Base-by-base conservation (phyloP, 164 flowering plant genomes). In the Paratinospora sagittata region DNA sequence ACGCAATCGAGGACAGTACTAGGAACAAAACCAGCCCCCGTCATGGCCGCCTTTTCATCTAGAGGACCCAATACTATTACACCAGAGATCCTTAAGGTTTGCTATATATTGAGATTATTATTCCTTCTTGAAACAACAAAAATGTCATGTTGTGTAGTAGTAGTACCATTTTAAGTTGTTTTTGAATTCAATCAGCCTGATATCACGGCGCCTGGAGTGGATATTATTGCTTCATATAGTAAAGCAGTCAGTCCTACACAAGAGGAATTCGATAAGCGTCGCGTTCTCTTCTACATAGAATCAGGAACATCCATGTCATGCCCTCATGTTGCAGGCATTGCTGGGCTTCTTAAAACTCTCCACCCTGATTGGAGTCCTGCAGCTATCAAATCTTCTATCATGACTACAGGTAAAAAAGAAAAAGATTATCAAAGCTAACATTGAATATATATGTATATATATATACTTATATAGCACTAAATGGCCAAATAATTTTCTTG, bases 11-110 rank as follows among this genome's bases (percentile, higher is more conserved):
- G 68, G 27, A 85, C 90, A 30, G 49, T 69, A 55, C 26, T 82
- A 30, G 82, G 72, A 33, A 70, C 79, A n/a, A 85, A 87, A 41
- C 91, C 93, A 47, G 86, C 93, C 7, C 96, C 96, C 0, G 69
- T 84, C 72, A 87, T 89, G 90, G 93, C 93, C 34, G 79, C 87
- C 8, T 90, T 89, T 70, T 90, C 96, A 23, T 89, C 96, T 0
- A 77, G 63, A 67, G 96, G 96, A 55, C 96, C 93, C 10, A 89
- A 82, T 72, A 72, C 73, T 23, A 60, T 90, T 13, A 80, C 83
- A 1, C 93, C 93, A 10, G 88, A 84, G 60, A 85, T 90, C 73
- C 90, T 89, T 19, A 90, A 88, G 90, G 94, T 89, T 61, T 68
- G 26, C 45, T 12, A 33, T 30, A 4, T 30, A 4, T 30, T 30